A percentile compares a stretch with the other conserved stretches of the same genome.
Evolutionary conservation across 352 stramenopile genomes (phyloP).

Genomic region (Phytophthora colocasiae): DNA sequence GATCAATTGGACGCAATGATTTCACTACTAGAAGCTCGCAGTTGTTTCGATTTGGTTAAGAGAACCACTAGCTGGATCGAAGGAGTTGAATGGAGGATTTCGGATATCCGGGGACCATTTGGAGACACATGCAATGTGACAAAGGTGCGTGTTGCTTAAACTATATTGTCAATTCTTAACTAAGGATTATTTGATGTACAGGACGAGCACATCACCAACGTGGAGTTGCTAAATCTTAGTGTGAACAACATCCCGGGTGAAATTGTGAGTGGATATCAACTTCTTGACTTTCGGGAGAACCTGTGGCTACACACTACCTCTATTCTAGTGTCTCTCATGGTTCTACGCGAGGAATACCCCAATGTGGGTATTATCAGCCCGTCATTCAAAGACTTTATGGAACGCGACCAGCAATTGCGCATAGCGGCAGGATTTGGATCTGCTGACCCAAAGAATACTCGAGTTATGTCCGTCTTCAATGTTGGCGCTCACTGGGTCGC

Average conservation of each 20-base stretch:
- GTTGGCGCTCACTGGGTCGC: background rate
- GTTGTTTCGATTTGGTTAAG: background rate
- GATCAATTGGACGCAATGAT: background rate
- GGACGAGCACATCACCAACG: background rate
- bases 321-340: background rate
- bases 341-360: background rate
- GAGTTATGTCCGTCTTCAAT: background rate
- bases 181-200: background rate
- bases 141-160: background rate
- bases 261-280: background rate
- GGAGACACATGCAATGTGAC: background rate
- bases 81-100: background rate
- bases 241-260: background rate
- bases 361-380: background rate
- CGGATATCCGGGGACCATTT: background rate
- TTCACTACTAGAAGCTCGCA: background rate
- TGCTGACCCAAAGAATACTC: background rate
- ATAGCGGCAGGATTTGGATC: background rate
- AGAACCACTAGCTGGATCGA: background rate
- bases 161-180: no score
- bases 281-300: constrained; percentile 9
- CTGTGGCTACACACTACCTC: background rate
- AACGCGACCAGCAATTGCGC: background rate
- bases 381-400: background rate
- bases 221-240: background rate